phyloP scores from a whole-genome alignment of 768 basidiomycete species.

The Psilocybe subaeruginosa region DNA sequence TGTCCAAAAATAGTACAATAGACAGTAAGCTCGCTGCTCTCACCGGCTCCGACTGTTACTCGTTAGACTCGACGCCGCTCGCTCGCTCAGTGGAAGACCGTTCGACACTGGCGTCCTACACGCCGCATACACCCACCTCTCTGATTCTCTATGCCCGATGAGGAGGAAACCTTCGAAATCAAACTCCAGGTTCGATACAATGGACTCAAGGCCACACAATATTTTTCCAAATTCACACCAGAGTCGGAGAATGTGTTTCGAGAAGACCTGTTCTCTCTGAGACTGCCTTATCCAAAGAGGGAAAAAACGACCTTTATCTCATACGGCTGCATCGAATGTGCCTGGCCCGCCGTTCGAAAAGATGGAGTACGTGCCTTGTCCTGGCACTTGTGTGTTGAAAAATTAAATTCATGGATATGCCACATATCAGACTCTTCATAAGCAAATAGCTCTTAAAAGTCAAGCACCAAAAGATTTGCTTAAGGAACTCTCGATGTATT shows the following conservation, averaged over 20 bases:
- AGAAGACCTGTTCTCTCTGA: constrained; percentile 37
- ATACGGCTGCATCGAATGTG: constrained; percentile 32
- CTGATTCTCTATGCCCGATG: no score
- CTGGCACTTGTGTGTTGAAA: constrained; percentile 1
- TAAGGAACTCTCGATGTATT: constrained; percentile 33
- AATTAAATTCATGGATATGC: background rate
- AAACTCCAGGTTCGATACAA: constrained; percentile 35
- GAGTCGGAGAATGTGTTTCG: constrained; percentile 30
- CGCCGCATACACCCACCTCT: no score
- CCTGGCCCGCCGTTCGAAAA: constrained; percentile 23
- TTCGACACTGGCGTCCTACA: no score
- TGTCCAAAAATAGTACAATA: no score
- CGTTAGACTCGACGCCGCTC: no score
- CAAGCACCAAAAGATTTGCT: constrained; percentile 15
- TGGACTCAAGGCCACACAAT: constrained; percentile 37
- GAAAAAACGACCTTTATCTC: constrained; percentile 34
- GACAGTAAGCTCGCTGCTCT: no score
- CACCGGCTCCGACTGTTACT: no score
- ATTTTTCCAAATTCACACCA: constrained; percentile 31
- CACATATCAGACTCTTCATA: constrained; percentile 22
- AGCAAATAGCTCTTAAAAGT: constrained; percentile 18
- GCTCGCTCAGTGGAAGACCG: no score
- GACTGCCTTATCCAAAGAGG: constrained; percentile 41
- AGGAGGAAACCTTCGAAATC: constrained; percentile 21
- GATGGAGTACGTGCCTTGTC: constrained; percentile 22